phyloP scores from a whole-genome alignment of 1,284 basidiomycete species.

The Veloboletus limbatus region DNA sequence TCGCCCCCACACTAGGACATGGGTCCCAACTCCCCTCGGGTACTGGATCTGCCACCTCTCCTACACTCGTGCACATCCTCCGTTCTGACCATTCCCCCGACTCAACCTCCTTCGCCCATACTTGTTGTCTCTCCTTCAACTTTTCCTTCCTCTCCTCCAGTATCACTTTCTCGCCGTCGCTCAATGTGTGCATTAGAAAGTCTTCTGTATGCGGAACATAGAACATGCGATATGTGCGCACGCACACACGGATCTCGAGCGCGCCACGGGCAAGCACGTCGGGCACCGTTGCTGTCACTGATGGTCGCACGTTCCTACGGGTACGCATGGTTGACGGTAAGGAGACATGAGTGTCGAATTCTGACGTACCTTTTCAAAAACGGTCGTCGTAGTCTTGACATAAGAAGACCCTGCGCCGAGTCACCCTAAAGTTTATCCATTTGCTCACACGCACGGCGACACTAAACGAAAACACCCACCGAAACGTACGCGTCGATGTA shows the following conservation, averaged over 20 bases:
- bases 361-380: conserved; percentile 68
- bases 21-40: background rate
- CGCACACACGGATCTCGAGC: conserved; percentile 79
- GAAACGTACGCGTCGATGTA: conserved; percentile 90
- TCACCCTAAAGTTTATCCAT: conserved; percentile 41
- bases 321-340: no score
- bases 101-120: conserved; percentile 19
- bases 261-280: conserved; percentile 54
- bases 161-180: conserved; percentile 10
- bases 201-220: conserved; percentile 76
- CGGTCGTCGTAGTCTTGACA: conserved; percentile 58
- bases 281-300: conserved; percentile 37
- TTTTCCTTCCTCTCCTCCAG: conserved; percentile 2
- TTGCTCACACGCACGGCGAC: background rate
- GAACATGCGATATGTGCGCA: conserved; percentile 83
- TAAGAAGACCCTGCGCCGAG: conserved; percentile 49
- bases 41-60: background rate
- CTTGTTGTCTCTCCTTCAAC: conserved; percentile 10
- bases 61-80: background rate
- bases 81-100: conserved; percentile 16
- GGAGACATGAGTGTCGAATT: background rate
- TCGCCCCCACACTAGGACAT: no score
- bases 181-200: conserved; percentile 42
- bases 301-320: conserved; percentile 43
- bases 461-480: conserved; percentile 42